Conservation (phyloP, 805 yeast genomes). For the Yamadazyma endophytica region DNA sequence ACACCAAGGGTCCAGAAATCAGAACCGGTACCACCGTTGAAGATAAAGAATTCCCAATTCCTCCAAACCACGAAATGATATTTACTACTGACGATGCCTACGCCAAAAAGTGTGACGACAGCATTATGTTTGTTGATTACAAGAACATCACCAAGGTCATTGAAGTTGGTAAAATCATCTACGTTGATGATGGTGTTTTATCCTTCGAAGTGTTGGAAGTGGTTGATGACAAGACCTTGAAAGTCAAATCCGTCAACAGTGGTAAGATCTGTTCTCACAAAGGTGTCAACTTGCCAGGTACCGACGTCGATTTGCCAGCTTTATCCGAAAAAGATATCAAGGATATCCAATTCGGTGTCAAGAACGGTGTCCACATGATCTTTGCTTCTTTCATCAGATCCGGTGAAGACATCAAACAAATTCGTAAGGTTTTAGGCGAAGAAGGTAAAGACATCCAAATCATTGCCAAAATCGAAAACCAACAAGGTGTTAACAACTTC, state of each 20-base stretch:
- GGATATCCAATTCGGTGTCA: slow-evolving; percentile 93
- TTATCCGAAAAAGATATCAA: slow-evolving; percentile 93
- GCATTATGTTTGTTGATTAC: slow-evolving; percentile 88
- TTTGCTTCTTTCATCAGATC: slow-evolving; percentile 98
- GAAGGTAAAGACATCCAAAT: slow-evolving; percentile 95
- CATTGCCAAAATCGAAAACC: slow-evolving; percentile 97
- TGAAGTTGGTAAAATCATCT: slow-evolving; percentile 81
- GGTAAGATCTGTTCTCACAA: slow-evolving; percentile 96
- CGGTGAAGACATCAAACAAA: slow-evolving; percentile 82
- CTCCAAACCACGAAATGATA: slow-evolving; percentile 83
- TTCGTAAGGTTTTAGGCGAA: slow-evolving; percentile 93
- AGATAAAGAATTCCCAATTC: slow-evolving; percentile 77
- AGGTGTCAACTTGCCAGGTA: slow-evolving; percentile 99
- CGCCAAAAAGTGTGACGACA: slow-evolving; percentile 68
- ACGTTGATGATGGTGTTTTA: slow-evolving; percentile 96
- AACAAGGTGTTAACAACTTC: slow-evolving; percentile 99
- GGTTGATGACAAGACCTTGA: slow-evolving; percentile 73
- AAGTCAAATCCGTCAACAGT: slow-evolving; percentile 85
- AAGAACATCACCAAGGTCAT: slow-evolving; percentile 95
- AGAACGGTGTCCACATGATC: slow-evolving; percentile 96
- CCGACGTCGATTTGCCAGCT: slow-evolving; percentile 98
- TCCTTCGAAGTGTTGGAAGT: slow-evolving; percentile 90
- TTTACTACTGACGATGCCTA: slow-evolving; percentile 88
- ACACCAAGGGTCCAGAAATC: slow-evolving; percentile 99
- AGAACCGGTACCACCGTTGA: slow-evolving; percentile 94